Evolutionary conservation across 164 flowering plant genomes (phyloP).

Genomic region (Magnolia sinica): DNA sequence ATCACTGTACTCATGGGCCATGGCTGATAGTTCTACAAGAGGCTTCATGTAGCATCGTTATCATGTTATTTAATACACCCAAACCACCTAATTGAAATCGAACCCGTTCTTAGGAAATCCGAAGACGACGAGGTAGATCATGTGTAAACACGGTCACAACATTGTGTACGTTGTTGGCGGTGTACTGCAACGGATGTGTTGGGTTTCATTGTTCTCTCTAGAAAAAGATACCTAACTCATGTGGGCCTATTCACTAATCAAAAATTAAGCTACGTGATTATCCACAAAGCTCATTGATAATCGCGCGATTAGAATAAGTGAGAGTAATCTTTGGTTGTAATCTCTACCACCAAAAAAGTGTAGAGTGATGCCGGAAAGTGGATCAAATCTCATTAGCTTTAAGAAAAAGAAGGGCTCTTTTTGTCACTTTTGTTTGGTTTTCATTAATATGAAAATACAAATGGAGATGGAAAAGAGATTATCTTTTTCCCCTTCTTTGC

Average conservation of each 20-base stretch:
- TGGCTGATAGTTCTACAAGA: not conserved
- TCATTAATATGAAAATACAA: not conserved
- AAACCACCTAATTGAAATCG: not conserved
- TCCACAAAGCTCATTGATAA: not conserved
- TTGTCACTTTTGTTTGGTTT: conserved; percentile 11
- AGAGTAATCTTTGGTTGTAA: not conserved
- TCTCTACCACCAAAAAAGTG: conserved; percentile 1
- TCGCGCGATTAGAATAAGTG: not conserved
- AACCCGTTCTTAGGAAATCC: not conserved
- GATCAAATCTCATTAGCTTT: not conserved
- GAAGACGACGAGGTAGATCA: not conserved
- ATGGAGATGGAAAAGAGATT: not conserved
- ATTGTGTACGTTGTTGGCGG: not conserved
- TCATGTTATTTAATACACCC: not conserved
- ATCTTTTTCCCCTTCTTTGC: not conserved
- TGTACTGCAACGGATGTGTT: not conserved
- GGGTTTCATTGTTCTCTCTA: not conserved
- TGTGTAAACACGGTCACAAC: not conserved
- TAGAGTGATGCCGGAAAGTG: not conserved
- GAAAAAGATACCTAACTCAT: not conserved
- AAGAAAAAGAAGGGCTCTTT: conserved; percentile 4
- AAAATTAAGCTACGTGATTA: not conserved
- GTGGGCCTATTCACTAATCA: not conserved
- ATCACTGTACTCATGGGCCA: not conserved
- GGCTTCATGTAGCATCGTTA: not conserved